Percentiles rank a stretch among this genome's conserved stretches.
These are phyloP conservation scores for Orbilia quercus DNA, from an alignment of 2,329 filamentous ascomycete species.

Conservation along the genomic window DNA sequence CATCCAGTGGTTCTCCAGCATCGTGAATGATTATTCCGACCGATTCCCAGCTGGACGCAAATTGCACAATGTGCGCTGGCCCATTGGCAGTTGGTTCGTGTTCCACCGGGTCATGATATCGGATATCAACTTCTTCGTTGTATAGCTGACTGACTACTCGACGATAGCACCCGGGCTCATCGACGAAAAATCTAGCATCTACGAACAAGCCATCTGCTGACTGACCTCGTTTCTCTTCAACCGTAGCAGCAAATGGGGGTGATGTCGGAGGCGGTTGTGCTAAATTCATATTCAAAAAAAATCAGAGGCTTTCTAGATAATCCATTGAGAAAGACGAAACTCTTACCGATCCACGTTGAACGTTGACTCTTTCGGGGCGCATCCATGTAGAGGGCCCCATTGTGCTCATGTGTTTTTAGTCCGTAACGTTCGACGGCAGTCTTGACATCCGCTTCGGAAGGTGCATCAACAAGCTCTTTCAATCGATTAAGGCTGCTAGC, in stretches of 20 bases:
- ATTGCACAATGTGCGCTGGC: slow-evolving; percentile 39
- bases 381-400: slow-evolving; percentile 41
- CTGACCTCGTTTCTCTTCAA: slow-evolving; percentile 45
- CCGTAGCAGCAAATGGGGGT: slow-evolving; percentile 22
- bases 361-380: slow-evolving; percentile 39
- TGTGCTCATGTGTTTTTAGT: slow-evolving; percentile 46
- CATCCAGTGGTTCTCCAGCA: slow-evolving; percentile 6
- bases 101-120: slow-evolving; percentile 39
- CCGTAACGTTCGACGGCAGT: slow-evolving; percentile 44
- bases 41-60: slow-evolving; percentile 53
- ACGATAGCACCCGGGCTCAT: slow-evolving; percentile 52
- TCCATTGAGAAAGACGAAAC: background rate
- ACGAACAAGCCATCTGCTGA: slow-evolving; percentile 27
- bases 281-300: background rate
- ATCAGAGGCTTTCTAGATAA: background rate
- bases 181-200: slow-evolving; percentile 40
- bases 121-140: slow-evolving; percentile 43
- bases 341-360: slow-evolving; percentile 55
- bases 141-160: slow-evolving; percentile 44
- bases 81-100: slow-evolving; percentile 36
- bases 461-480: slow-evolving; percentile 36
- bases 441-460: slow-evolving; percentile 46
- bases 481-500: slow-evolving; percentile 46
- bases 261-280: slow-evolving; percentile 42
- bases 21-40: slow-evolving; percentile 36